A percentile compares a stretch with the other conserved stretches of the same genome.
Evolutionary conservation across 306 rosid genomes (phyloP).

Genomic region (Lathyrus sativus): DNA sequence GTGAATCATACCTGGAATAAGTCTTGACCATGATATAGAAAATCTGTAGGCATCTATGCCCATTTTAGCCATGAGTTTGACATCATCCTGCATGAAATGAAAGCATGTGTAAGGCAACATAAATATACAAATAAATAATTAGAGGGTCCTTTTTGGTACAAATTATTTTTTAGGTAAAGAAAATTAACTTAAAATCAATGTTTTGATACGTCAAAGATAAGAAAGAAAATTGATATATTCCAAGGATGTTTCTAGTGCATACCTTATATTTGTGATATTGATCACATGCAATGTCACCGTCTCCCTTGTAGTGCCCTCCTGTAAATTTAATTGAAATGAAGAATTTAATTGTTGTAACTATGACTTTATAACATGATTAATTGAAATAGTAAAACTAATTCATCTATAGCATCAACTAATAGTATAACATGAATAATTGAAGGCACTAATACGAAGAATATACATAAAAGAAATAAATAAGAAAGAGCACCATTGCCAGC

Average conservation of each 20-base stretch:
- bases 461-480: not conserved
- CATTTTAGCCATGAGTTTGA: conserved; percentile 30
- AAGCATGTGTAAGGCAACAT: not conserved
- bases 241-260: not conserved
- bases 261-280: no score
- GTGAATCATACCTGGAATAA: conserved; percentile 23
- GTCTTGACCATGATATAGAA: conserved; percentile 34
- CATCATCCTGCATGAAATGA: conserved; percentile 23
- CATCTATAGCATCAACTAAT: no score
- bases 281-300: no score
- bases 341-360: not conserved
- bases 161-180: no score
- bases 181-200: not conserved
- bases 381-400: not conserved
- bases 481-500: conserved; percentile 27
- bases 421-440: no score
- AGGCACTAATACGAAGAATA: no score
- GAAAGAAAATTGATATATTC: not conserved
- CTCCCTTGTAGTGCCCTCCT: no score
- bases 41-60: conserved; percentile 24
- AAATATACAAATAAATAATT: no score
- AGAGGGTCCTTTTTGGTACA: no score
- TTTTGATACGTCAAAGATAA: not conserved
- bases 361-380: not conserved
- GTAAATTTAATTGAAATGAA: not conserved